phyloP scores from a whole-genome alignment of 345 rosid genomes.

The Orychophragmus violaceus region DNA sequence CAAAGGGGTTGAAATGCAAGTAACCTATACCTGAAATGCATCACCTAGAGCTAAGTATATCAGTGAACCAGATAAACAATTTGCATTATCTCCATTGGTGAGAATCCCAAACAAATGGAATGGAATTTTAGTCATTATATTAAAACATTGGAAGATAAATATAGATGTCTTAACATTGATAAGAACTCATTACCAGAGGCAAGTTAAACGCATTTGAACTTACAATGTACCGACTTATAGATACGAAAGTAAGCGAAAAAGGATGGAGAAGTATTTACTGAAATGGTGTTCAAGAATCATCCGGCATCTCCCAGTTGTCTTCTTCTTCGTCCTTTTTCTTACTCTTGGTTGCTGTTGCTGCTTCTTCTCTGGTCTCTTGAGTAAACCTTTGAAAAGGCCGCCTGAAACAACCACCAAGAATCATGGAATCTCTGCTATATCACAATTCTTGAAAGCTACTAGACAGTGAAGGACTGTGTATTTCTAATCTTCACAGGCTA shows the following conservation, averaged over 20 bases:
- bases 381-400: constrained; percentile 41
- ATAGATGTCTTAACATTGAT: neutral
- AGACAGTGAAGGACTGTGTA: no score
- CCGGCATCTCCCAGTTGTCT: constrained; percentile 90
- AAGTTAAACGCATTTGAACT: constrained; percentile 17
- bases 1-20: neutral
- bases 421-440: neutral
- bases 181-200: constrained; percentile 6
- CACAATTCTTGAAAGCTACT: neutral
- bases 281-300: constrained; percentile 37
- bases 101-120: neutral
- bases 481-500: neutral
- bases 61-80: neutral
- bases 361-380: constrained; percentile 37
- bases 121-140: neutral
- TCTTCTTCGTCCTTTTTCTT: constrained; percentile 55
- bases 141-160: neutral
- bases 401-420: constrained; percentile 31
- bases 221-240: constrained; percentile 4
- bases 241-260: neutral
- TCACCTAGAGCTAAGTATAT: neutral
- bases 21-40: neutral
- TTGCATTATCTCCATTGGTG: neutral
- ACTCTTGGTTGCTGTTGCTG: constrained; percentile 29
- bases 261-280: constrained; percentile 6